Evolutionary conservation across 2,329 filamentous ascomycete species (phyloP).

Genomic region (Curvularia hawaiiensis): DNA sequence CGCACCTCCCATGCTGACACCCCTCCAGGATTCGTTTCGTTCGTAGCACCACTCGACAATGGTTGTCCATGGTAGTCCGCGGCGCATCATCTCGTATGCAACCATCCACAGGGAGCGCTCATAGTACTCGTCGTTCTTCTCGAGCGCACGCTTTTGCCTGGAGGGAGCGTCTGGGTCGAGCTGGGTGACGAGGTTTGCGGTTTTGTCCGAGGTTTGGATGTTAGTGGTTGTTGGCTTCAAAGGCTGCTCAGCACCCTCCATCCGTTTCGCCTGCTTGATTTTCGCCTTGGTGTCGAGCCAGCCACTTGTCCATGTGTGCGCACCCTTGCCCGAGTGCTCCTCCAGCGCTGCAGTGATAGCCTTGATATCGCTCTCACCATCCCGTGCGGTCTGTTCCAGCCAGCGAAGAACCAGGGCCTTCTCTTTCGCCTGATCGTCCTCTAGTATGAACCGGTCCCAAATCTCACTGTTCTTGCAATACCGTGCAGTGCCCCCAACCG

Average conservation of each 20-base stretch:
- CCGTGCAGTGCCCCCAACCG: slow-evolving; percentile 42
- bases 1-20: slow-evolving; percentile 77
- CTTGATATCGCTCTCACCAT: slow-evolving; percentile 72
- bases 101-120: slow-evolving; percentile 91
- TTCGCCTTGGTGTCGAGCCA: slow-evolving; percentile 91
- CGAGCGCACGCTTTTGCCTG: slow-evolving; percentile 76
- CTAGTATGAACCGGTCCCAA: slow-evolving; percentile 75
- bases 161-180: slow-evolving; percentile 90
- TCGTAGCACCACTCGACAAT: slow-evolving; percentile 87
- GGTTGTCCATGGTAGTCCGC: slow-evolving; percentile 74
- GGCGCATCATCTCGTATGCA: slow-evolving; percentile 90
- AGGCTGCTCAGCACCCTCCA: slow-evolving; percentile 56
- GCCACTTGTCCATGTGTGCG: slow-evolving; percentile 76
- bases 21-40: slow-evolving; percentile 86
- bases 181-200: slow-evolving; percentile 76
- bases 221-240: slow-evolving; percentile 53
- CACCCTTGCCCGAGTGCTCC: slow-evolving; percentile 69
- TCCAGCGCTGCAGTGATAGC: slow-evolving; percentile 74
- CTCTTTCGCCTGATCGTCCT: slow-evolving; percentile 76
- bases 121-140: slow-evolving; percentile 83
- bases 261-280: slow-evolving; percentile 87
- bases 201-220: slow-evolving; percentile 48
- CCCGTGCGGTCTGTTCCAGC: slow-evolving; percentile 77
- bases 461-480: slow-evolving; percentile 66
- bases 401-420: slow-evolving; percentile 82